Conservation (phyloP, 495 filamentous ascomycete genomes). For the Penicillium manginii region DNA sequence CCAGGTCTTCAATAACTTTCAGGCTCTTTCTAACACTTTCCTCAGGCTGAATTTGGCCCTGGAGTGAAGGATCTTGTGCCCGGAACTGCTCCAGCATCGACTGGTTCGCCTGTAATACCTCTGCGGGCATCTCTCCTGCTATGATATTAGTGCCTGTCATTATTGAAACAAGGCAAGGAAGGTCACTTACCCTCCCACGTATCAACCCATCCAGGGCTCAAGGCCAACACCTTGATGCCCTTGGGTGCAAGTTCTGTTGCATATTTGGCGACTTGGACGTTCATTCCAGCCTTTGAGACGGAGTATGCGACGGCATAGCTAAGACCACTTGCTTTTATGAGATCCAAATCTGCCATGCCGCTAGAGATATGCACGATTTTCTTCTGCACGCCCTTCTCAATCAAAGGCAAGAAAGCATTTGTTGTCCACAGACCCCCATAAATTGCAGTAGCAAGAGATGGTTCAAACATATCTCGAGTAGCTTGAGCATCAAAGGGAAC, state of each 20-base stretch:
- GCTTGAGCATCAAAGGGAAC: constrained; percentile 26
- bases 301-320: constrained; percentile 33
- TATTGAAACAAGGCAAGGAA: background rate
- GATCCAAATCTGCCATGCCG: constrained; percentile 47
- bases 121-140: constrained; percentile 21
- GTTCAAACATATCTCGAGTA: constrained; percentile 14
- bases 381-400: constrained; percentile 48
- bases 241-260: constrained; percentile 30
- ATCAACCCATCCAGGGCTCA: constrained; percentile 40
- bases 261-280: constrained; percentile 49
- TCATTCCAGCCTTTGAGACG: constrained; percentile 44
- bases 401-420: constrained; percentile 49
- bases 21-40: constrained; percentile 29
- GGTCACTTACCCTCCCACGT: constrained; percentile 30
- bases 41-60: constrained; percentile 25
- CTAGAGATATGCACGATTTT: constrained; percentile 51
- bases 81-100: constrained; percentile 26
- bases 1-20: constrained; percentile 22
- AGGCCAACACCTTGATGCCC: constrained; percentile 36
- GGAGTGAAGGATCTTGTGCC: constrained; percentile 11
- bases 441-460: constrained; percentile 18
- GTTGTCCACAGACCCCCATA: constrained; percentile 29
- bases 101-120: constrained; percentile 14
- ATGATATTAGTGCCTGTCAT: constrained; percentile 9
- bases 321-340: constrained; percentile 35